phyloP scores from a whole-genome alignment of 345 rosid species.

The Hypericum perforatum region DNA sequence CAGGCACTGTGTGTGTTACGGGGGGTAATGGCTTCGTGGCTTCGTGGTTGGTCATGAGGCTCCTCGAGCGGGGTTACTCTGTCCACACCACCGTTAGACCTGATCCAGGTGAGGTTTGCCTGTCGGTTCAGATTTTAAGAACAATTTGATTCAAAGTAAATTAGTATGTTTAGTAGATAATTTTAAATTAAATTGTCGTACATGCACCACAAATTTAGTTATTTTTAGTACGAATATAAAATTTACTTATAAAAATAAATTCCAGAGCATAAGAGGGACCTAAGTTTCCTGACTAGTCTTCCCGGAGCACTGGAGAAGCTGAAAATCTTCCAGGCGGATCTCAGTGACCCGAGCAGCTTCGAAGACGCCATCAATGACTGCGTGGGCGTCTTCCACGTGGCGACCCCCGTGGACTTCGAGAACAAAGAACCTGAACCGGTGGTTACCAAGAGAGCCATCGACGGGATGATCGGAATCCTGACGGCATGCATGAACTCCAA shows the following conservation, averaged over 20 bases:
- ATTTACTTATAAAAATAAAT: not conserved
- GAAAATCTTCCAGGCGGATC: constrained; percentile 39
- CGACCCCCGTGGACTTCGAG: constrained; percentile 34
- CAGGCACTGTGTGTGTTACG: constrained; percentile 41
- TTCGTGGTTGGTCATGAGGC: constrained; percentile 50
- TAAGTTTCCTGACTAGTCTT: constrained; percentile 41
- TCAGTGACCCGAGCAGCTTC: constrained; percentile 38
- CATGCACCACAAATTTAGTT: no score
- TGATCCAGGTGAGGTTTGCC: constrained; percentile 14
- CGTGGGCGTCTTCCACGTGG: constrained; percentile 48
- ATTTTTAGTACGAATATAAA: no score
- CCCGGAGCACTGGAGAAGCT: constrained; percentile 50
- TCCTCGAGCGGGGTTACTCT: constrained; percentile 39
- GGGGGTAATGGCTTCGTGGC: constrained; percentile 48
- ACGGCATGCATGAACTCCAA: constrained; percentile 39
- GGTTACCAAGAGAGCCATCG: constrained; percentile 34
- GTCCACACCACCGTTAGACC: constrained; percentile 44
- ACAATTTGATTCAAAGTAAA: no score
- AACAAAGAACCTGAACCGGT: constrained; percentile 35
- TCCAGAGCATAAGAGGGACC: constrained; percentile 45
- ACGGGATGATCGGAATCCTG: constrained; percentile 42
- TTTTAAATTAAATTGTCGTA: no score
- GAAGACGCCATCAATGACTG: constrained; percentile 49
- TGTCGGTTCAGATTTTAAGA: not conserved
- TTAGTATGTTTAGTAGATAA: no score